phyloP scores from a whole-genome alignment of 257 asterid genomes.

The Solanum tarapatanum region DNA sequence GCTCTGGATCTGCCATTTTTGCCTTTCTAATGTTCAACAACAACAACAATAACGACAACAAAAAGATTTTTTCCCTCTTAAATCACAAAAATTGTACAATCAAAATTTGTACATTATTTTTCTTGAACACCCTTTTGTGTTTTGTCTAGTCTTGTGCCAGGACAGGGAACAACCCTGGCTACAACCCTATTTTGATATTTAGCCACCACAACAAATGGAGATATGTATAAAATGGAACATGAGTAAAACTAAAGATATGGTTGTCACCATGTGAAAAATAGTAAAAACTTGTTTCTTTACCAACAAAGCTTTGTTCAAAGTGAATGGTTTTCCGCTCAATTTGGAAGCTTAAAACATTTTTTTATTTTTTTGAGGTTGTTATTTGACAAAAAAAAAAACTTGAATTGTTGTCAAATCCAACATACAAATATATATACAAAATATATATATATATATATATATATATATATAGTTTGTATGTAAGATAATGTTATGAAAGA shows the following conservation, averaged over 20 bases:
- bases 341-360: neutral
- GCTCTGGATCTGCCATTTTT: neutral
- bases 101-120: neutral
- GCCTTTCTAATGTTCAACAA: neutral
- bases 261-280: neutral
- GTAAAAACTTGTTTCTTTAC: neutral
- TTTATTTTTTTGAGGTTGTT: neutral
- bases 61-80: neutral
- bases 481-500: no score
- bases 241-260: neutral
- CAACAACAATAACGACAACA: neutral
- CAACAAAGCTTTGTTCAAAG: neutral
- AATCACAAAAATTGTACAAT: neutral
- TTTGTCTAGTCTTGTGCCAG: neutral
- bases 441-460: no score
- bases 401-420: neutral
- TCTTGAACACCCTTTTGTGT: neutral
- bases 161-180: constrained; percentile 1
- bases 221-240: neutral
- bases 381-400: neutral
- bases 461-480: no score
- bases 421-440: no score
- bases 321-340: constrained; percentile 4
- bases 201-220: neutral
- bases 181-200: neutral